Evolutionary conservation across 768 basidiomycete genomes (phyloP).

Genomic region (Podaxis carcinomalis): DNA sequence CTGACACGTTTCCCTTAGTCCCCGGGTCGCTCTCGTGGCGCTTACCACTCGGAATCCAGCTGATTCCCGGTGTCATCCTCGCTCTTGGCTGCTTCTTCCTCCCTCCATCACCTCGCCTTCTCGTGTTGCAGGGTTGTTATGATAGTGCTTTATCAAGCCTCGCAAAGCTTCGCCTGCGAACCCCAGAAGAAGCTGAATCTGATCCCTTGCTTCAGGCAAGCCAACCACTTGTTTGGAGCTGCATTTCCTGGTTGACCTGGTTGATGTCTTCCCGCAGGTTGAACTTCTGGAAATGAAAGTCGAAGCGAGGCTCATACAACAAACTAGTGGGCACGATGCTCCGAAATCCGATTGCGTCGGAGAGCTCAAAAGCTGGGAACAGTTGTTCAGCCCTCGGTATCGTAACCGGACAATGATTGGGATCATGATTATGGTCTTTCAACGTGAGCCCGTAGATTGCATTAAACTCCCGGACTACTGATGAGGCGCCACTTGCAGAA

Average conservation of each 20-base stretch:
- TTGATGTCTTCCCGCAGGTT: constrained; percentile 34
- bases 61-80: constrained; percentile 65
- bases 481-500: constrained; percentile 38
- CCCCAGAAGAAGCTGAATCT: constrained; percentile 36
- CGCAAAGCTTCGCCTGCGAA: constrained; percentile 47
- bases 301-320: constrained; percentile 50
- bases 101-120: constrained; percentile 58
- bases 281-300: constrained; percentile 77
- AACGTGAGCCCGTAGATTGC: constrained; percentile 45
- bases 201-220: constrained; percentile 52
- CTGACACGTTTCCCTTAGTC: constrained; percentile 32
- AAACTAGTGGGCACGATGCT: constrained; percentile 14
- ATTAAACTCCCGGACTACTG: background rate
- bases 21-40: constrained; percentile 67
- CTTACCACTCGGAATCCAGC: constrained; percentile 68
- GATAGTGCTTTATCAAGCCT: constrained; percentile 59
- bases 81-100: constrained; percentile 56
- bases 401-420: constrained; percentile 64
- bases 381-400: constrained; percentile 51
- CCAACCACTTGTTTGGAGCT: background rate
- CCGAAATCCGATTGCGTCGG: constrained; percentile 22
- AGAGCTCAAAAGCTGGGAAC: constrained; percentile 47
- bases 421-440: constrained; percentile 76
- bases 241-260: background rate
- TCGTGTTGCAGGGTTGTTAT: constrained; percentile 50